Conservation (phyloP, 164 flowering plant genomes). For the Paratinospora sagittata region DNA sequence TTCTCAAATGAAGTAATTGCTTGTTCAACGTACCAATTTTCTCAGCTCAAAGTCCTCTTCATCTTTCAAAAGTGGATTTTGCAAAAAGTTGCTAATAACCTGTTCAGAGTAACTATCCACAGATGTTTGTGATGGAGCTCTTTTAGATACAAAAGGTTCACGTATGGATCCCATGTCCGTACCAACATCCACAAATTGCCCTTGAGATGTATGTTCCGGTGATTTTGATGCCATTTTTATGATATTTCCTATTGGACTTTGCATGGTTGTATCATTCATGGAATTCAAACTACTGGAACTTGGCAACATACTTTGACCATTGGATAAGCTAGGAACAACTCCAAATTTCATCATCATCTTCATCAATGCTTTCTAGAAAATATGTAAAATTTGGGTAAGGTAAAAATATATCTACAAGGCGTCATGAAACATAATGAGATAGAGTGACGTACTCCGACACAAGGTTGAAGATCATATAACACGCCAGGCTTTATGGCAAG, state of each 20-base stretch:
- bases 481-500: slow-evolving; percentile 84
- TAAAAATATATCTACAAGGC: slow-evolving; percentile 2
- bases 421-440: not conserved
- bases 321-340: slow-evolving; percentile 33
- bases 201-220: slow-evolving; percentile 24
- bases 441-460: slow-evolving; percentile 41
- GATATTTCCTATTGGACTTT: slow-evolving; percentile 33
- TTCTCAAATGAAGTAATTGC: not conserved
- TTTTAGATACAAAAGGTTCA: slow-evolving; percentile 23
- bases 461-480: slow-evolving; percentile 50
- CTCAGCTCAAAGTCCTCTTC: slow-evolving; percentile 24
- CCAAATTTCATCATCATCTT: slow-evolving; percentile 63
- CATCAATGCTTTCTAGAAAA: slow-evolving; percentile 47
- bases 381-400: slow-evolving; percentile 8
- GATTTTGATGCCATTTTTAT: slow-evolving; percentile 28
- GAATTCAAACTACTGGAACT: slow-evolving; percentile 32
- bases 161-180: slow-evolving; percentile 13
- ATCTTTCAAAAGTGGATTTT: slow-evolving; percentile 48
- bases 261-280: slow-evolving; percentile 28
- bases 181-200: slow-evolving; percentile 18
- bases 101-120: slow-evolving; percentile 54
- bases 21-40: slow-evolving; percentile 42
- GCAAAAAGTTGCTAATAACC: slow-evolving; percentile 53
- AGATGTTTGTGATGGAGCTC: slow-evolving; percentile 25
- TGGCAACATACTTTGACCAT: slow-evolving; percentile 41